A percentile compares a stretch with the other conserved stretches of the same genome.
These are phyloP conservation scores for Suillus discolor DNA, from an alignment of 768 basidiomycete species.

Conservation along the genomic window DNA sequence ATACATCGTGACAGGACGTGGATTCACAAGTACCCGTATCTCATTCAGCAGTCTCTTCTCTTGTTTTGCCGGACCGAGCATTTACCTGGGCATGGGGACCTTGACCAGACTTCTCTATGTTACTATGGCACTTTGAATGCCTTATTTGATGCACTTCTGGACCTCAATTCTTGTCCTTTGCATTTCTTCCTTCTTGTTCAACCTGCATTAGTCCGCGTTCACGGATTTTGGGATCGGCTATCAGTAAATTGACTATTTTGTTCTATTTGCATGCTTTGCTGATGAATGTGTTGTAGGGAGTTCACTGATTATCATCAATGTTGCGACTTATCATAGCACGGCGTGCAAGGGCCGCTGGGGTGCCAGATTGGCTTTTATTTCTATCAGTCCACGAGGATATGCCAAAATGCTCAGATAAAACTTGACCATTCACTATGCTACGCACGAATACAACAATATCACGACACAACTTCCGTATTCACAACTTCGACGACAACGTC, in stretches of 20 bases:
- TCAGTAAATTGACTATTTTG: conserved; percentile 48
- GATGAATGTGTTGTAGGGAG: conserved; percentile 56
- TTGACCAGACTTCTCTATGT: conserved; percentile 92
- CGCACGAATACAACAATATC: no score
- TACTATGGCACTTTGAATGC: conserved; percentile 89
- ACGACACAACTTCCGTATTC: no score
- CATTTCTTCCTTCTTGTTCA: conserved; percentile 96
- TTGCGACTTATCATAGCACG: no score
- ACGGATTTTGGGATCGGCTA: conserved; percentile 98
- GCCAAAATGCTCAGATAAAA: no score
- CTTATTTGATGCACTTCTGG: conserved; percentile 98
- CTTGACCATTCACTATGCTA: no score
- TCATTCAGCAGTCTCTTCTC: conserved; percentile 96
- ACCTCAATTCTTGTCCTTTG: conserved; percentile 90
- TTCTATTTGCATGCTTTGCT: neutral
- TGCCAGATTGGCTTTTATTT: no score
- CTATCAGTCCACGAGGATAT: no score
- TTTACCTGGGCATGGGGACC: conserved; percentile 95
- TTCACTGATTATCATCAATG: conserved; percentile 41
- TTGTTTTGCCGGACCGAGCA: conserved; percentile 97
- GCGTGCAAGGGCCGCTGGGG: no score
- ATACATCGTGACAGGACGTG: conserved; percentile 98
- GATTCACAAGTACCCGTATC: conserved; percentile 95
- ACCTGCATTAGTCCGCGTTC: conserved; percentile 99
- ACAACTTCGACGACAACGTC: no score